Percentiles rank a stretch among this genome's conserved stretches.
phyloP scores from a whole-genome alignment of 169 alveolate species.

The Theileria parva region DNA sequence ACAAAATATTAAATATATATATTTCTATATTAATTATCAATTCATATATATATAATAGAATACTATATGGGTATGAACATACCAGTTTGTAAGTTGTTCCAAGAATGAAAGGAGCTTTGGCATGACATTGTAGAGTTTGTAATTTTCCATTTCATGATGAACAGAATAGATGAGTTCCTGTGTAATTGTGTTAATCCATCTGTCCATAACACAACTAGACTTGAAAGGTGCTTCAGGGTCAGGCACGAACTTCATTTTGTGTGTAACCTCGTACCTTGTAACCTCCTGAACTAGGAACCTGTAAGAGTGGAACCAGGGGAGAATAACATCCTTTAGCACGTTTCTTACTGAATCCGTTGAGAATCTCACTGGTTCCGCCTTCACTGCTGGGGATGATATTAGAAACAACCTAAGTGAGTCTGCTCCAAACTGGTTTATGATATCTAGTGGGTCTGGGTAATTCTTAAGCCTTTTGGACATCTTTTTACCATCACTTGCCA shows the following conservation, averaged over 20 bases:
- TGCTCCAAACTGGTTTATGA: conserved; percentile 90
- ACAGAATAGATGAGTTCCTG: conserved; percentile 83
- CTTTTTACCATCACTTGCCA: conserved; percentile 96
- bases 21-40: neutral
- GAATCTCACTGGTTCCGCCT: conserved; percentile 94
- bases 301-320: conserved; percentile 98
- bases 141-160: conserved; percentile 92
- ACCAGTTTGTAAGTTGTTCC: conserved; percentile 96
- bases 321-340: conserved; percentile 92
- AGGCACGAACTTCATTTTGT: conserved; percentile 79
- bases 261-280: conserved; percentile 86
- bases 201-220: conserved; percentile 89
- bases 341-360: conserved; percentile 91
- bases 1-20: neutral
- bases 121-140: conserved; percentile 94
- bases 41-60: neutral
- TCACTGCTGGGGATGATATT: conserved; percentile 94
- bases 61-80: conserved; percentile 46
- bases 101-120: conserved; percentile 91
- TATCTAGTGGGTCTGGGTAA: conserved; percentile 93
- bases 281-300: conserved; percentile 93
- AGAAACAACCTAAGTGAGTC: conserved; percentile 94
- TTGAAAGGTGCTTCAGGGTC: conserved; percentile 67
- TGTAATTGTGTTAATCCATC: conserved; percentile 91
- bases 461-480: conserved; percentile 97